These are phyloP conservation scores for Podaxis mareebaensis DNA, from an alignment of 768 basidiomycete species.

Conservation along the genomic window DNA sequence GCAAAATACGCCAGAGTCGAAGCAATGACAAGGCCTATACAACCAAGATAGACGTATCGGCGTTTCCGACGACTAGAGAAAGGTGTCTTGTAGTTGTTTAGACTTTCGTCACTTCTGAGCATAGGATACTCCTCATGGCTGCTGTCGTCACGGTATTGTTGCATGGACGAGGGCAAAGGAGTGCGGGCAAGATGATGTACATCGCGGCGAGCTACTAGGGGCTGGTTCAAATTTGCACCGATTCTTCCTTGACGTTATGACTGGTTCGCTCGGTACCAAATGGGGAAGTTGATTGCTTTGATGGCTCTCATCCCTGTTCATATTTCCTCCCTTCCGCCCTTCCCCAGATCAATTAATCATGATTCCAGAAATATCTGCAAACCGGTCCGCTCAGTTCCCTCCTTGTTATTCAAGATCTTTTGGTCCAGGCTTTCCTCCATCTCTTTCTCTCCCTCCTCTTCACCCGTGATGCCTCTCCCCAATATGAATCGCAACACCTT, in stretches of 20 bases:
- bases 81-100: not conserved
- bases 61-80: constrained; percentile 3
- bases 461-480: constrained; percentile 28
- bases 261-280: constrained; percentile 11
- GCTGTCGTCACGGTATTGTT: not conserved
- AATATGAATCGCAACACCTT: constrained; percentile 35
- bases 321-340: not conserved
- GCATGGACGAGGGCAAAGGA: constrained; percentile 8
- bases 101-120: constrained; percentile 6
- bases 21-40: not conserved
- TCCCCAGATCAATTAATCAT: not conserved
- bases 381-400: constrained; percentile 7
- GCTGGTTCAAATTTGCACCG: no score
- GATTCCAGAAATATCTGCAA: constrained; percentile 10
- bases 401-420: not conserved
- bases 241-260: not conserved
- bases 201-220: no score
- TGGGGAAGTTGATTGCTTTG: constrained; percentile 5
- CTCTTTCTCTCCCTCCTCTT: constrained; percentile 6
- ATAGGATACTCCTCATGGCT: constrained; percentile 11
- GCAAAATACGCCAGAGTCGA: constrained; percentile 8
- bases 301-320: not conserved
- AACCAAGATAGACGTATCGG: constrained; percentile 12
- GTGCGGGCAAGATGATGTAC: not conserved
- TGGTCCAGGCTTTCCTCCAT: not conserved